Evolutionary conservation across 805 yeast species (phyloP).

Genomic region (Saturnispora sekii): DNA sequence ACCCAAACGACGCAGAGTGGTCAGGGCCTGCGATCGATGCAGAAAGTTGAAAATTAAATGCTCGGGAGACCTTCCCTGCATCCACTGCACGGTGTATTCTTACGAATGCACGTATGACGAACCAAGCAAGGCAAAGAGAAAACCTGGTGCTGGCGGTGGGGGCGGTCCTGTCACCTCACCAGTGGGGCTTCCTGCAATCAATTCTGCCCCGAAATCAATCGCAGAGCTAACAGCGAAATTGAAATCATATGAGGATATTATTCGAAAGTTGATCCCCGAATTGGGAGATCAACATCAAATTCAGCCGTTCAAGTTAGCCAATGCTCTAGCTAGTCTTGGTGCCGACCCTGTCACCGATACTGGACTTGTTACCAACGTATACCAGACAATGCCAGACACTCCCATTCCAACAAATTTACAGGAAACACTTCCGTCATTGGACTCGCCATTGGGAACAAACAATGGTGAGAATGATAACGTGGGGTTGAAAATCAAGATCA

Average conservation of each 20-base stretch:
- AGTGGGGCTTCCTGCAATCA: background rate
- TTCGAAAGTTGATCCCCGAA: slow-evolving; percentile 25
- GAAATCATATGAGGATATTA: slow-evolving; percentile 26
- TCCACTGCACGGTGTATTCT: slow-evolving; percentile 71
- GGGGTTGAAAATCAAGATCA: slow-evolving; percentile 35
- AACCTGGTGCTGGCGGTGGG: background rate
- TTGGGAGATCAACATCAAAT: slow-evolving; percentile 26
- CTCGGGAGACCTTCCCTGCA: slow-evolving; percentile 41
- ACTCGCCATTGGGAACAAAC: slow-evolving; percentile 10
- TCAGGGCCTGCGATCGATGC: slow-evolving; percentile 45
- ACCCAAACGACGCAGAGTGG: slow-evolving; percentile 30
- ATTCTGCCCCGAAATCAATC: slow-evolving; percentile 18
- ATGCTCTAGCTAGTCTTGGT: slow-evolving; percentile 17
- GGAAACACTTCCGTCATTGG: slow-evolving; percentile 11
- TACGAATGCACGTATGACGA: slow-evolving; percentile 80
- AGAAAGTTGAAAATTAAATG: slow-evolving; percentile 43
- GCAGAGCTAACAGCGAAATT: slow-evolving; percentile 25
- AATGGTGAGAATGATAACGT: slow-evolving; percentile 16
- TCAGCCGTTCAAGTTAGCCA: slow-evolving; percentile 25
- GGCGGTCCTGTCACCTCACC: no score
- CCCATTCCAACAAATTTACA: slow-evolving; percentile 21
- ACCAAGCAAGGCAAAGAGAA: slow-evolving; percentile 39
- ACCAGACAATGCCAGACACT: slow-evolving; percentile 24
- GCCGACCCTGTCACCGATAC: slow-evolving; percentile 17
- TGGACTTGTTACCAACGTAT: slow-evolving; percentile 19